Conservation (phyloP, 1,139 yeast species). For the Pichia sp. region DNA sequence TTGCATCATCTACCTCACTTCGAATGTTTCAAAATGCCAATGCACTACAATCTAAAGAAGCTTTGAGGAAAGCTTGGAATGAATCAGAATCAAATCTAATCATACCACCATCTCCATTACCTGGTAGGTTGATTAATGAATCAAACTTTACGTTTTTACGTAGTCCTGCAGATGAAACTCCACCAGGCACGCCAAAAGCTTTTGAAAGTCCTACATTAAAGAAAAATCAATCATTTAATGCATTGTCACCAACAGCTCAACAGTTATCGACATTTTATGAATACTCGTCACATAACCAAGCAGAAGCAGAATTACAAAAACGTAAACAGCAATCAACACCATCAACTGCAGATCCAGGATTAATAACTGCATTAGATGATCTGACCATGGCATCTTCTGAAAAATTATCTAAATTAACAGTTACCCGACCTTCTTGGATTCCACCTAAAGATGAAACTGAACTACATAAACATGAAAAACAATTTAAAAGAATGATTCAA, state of each 20-base stretch:
- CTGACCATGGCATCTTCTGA: conserved; percentile 40
- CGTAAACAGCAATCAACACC: conserved; percentile 21
- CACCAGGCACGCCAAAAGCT: background rate
- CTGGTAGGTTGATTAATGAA: conserved; percentile 20
- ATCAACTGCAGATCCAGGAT: conserved; percentile 21
- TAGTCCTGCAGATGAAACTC: background rate
- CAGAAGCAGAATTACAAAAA: conserved; percentile 33
- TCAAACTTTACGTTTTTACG: background rate
- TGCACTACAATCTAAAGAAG: conserved; percentile 20
- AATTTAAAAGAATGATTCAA: conserved; percentile 36
- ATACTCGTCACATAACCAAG: conserved; percentile 32
- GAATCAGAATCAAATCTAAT: conserved; percentile 18
- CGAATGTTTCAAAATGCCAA: conserved; percentile 28
- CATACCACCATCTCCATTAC: conserved; percentile 29
- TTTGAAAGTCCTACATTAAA: conserved; percentile 36
- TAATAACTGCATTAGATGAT: conserved; percentile 35
- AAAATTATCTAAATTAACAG: conserved; percentile 35
- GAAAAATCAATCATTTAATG: conserved; percentile 30
- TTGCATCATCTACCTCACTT: conserved; percentile 36
- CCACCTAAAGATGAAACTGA: conserved; percentile 44
- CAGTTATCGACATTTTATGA: conserved; percentile 39
- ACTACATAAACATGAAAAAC: conserved; percentile 37
- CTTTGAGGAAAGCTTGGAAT: conserved; percentile 26
- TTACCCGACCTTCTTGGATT: conserved; percentile 45
- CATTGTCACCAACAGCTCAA: conserved; percentile 36